A percentile compares a stretch with the other conserved stretches of the same genome.
These are phyloP conservation scores for Chaetomium sp. DNA, from an alignment of 2,329 filamentous ascomycete species.

Conservation along the genomic window DNA sequence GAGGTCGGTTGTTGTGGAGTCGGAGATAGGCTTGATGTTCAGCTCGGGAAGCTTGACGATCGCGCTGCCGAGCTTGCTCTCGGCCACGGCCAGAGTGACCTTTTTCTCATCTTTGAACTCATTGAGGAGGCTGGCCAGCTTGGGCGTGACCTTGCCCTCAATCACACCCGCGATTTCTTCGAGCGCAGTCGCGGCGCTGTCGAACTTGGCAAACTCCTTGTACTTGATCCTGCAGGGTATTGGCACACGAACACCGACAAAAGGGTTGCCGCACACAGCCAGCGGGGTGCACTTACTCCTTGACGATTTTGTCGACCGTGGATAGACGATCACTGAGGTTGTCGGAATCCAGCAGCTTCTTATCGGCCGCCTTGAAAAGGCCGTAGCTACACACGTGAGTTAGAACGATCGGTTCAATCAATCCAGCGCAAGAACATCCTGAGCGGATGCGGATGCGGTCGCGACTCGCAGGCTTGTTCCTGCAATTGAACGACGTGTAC, in stretches of 20 bases:
- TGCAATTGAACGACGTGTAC: slow-evolving; percentile 40
- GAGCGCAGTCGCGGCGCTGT: slow-evolving; percentile 85
- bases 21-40: slow-evolving; percentile 79
- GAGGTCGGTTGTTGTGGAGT: slow-evolving; percentile 80
- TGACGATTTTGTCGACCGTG: slow-evolving; percentile 81
- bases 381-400: slow-evolving; percentile 69
- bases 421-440: background rate
- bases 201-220: slow-evolving; percentile 97
- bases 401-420: slow-evolving; percentile 7
- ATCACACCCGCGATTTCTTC: slow-evolving; percentile 87
- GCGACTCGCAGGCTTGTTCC: background rate
- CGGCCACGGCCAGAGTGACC: slow-evolving; percentile 88
- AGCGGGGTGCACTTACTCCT: slow-evolving; percentile 64
- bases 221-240: slow-evolving; percentile 71
- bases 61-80: slow-evolving; percentile 86
- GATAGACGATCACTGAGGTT: slow-evolving; percentile 73
- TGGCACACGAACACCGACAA: slow-evolving; percentile 22
- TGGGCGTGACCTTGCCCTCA: slow-evolving; percentile 92
- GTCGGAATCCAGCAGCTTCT: slow-evolving; percentile 92
- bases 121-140: slow-evolving; percentile 79
- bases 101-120: slow-evolving; percentile 98
- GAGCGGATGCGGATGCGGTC: slow-evolving; percentile 5
- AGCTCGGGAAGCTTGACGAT: slow-evolving; percentile 91
- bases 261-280: background rate
- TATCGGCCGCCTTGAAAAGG: slow-evolving; percentile 97